These are phyloP conservation scores for Saccharomycopsis crataegensis DNA, from an alignment of 1,139 yeast species.

Conservation along the genomic window DNA sequence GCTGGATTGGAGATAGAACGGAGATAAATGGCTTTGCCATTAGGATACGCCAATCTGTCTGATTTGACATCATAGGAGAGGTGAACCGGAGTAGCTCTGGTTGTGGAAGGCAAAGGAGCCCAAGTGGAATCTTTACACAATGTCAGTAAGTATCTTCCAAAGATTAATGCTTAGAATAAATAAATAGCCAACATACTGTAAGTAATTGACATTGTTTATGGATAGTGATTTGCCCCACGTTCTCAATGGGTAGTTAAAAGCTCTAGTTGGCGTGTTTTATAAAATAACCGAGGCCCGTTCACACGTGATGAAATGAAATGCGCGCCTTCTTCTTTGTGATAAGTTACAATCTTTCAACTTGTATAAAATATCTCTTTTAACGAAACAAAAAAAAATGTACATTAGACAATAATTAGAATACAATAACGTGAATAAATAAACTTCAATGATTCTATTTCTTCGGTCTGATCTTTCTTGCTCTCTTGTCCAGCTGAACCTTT, in stretches of 20 bases:
- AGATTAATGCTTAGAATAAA: neutral
- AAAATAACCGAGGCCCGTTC: too few species aligned
- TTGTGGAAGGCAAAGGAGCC: constrained; percentile 77
- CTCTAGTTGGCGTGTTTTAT: too few species aligned
- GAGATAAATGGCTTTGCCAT: constrained; percentile 73
- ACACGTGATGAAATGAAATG: too few species aligned
- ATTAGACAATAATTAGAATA: neutral
- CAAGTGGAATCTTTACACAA: constrained; percentile 26
- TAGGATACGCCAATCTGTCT: constrained; percentile 68
- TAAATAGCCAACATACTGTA: neutral
- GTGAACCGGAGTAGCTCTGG: constrained; percentile 62
- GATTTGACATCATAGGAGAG: constrained; percentile 64
- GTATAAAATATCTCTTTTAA: too few species aligned
- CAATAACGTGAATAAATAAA: too few species aligned
- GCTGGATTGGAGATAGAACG: constrained; percentile 52
- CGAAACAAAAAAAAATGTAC: neutral
- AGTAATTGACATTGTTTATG: neutral
- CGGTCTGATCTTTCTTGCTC: constrained; percentile 51
- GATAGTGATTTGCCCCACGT: too few species aligned
- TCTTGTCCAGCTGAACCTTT: constrained; percentile 65
- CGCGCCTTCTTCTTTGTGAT: too few species aligned
- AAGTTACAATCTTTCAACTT: too few species aligned
- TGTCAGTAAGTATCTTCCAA: neutral
- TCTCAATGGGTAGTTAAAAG: too few species aligned
- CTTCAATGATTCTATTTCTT: constrained; percentile 1